Percentiles rank a stretch among this genome's conserved stretches.
Conservation (phyloP, 805 yeast species). For the Teunomyces cretensis region DNA sequence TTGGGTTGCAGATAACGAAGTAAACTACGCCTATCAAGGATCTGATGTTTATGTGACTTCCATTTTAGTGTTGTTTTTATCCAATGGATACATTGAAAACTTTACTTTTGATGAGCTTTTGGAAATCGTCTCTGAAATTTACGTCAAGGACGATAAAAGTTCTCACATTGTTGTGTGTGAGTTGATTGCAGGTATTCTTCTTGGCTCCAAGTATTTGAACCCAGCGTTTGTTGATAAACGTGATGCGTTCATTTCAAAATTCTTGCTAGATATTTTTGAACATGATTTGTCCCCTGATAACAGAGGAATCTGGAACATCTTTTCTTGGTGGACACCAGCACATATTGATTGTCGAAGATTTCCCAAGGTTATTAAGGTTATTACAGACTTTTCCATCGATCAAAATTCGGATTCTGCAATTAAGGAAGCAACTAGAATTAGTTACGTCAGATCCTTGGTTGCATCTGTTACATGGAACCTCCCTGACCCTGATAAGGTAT, state of each 20-base stretch:
- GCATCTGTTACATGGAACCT: conserved; percentile 55
- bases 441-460: conserved; percentile 52
- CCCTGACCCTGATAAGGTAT: conserved; percentile 46
- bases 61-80: conserved; percentile 48
- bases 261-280: conserved; percentile 47
- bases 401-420: conserved; percentile 60
- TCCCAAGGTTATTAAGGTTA: conserved; percentile 46
- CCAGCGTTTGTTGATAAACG: conserved; percentile 31
- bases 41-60: conserved; percentile 59
- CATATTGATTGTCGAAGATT: conserved; percentile 68
- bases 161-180: conserved; percentile 77
- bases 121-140: conserved; percentile 47
- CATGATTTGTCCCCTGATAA: conserved; percentile 74
- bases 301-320: conserved; percentile 68
- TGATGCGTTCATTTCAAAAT: conserved; percentile 47
- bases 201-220: conserved; percentile 47
- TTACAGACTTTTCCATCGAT: conserved; percentile 49
- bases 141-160: conserved; percentile 67
- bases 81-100: conserved; percentile 42
- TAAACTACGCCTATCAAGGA: conserved; percentile 64
- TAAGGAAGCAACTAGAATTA: conserved; percentile 58
- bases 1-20: conserved; percentile 67
- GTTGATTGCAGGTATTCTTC: conserved; percentile 60
- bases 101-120: conserved; percentile 54
- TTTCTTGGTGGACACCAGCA: conserved; percentile 71